These are phyloP conservation scores for Maudiozyma bulderi DNA, from an alignment of 805 yeast genomes.

Conservation along the genomic window DNA sequence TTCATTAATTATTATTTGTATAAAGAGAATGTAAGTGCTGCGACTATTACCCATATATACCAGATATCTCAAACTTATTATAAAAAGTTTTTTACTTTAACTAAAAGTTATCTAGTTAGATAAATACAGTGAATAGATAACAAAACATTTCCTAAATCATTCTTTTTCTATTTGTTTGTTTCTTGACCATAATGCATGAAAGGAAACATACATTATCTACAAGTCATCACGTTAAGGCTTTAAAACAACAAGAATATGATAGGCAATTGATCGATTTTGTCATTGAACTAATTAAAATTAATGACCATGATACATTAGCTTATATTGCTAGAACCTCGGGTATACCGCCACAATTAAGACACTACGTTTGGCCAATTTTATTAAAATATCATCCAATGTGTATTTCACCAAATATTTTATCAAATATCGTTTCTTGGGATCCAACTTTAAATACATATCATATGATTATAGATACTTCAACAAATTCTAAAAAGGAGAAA, in stretches of 20 bases:
- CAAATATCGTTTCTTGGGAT: slow-evolving; percentile 36
- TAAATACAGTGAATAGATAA: too few relatives aligned
- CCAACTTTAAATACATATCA: slow-evolving; percentile 9
- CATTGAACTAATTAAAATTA: slow-evolving; percentile 42
- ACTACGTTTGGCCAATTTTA: slow-evolving; percentile 75
- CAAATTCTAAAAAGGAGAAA: neutral
- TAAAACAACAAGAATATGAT: slow-evolving; percentile 21
- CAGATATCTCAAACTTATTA: too few relatives aligned
- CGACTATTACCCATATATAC: too few relatives aligned
- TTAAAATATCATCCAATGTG: slow-evolving; percentile 81
- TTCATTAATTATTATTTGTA: too few relatives aligned
- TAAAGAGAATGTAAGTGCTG: too few relatives aligned
- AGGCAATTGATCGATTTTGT: slow-evolving; percentile 37
- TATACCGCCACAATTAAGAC: slow-evolving; percentile 71
- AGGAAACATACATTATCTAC: slow-evolving; percentile 10
- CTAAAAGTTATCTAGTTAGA: too few relatives aligned
- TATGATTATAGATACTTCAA: slow-evolving; percentile 1
- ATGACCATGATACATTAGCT: slow-evolving; percentile 69
- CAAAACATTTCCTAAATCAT: too few relatives aligned
- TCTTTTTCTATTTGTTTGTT: too few relatives aligned
- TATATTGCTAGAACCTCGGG: slow-evolving; percentile 75
- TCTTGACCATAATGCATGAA: slow-evolving; percentile 4
- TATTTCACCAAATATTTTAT: slow-evolving; percentile 58
- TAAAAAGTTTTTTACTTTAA: too few relatives aligned
- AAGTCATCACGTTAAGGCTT: slow-evolving; percentile 21